These are phyloP conservation scores for Fusarium foetens DNA, from an alignment of 2,329 filamentous ascomycete species.

Conservation along the genomic window DNA sequence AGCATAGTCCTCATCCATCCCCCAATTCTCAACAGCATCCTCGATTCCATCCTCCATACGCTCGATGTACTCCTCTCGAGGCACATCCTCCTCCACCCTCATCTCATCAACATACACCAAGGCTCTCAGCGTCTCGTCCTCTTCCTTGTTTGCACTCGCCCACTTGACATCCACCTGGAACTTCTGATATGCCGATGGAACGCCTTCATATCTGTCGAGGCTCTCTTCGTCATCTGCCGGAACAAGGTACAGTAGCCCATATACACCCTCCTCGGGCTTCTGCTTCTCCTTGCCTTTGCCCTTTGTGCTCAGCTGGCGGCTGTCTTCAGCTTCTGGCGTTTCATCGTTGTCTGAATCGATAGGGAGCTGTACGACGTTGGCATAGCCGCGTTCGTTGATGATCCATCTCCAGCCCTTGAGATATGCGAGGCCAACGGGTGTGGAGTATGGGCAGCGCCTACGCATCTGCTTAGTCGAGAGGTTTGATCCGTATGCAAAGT, in stretches of 20 bases:
- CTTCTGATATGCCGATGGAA: slow-evolving; percentile 71
- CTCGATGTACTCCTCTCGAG: slow-evolving; percentile 67
- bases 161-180: slow-evolving; percentile 48
- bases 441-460: slow-evolving; percentile 67
- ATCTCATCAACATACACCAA: slow-evolving; percentile 70
- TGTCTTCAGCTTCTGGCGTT: slow-evolving; percentile 1
- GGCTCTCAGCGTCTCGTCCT: slow-evolving; percentile 49
- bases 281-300: slow-evolving; percentile 9
- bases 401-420: slow-evolving; percentile 70
- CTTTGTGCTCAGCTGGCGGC: background rate
- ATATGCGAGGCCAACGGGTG: slow-evolving; percentile 66
- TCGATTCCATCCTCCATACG: slow-evolving; percentile 72
- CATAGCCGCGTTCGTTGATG: slow-evolving; percentile 74
- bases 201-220: slow-evolving; percentile 70
- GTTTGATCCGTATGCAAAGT: slow-evolving; percentile 79
- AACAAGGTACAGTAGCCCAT: slow-evolving; percentile 67
- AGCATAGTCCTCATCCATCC: slow-evolving; percentile 66
- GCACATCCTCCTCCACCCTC: slow-evolving; percentile 51
- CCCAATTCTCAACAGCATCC: slow-evolving; percentile 65
- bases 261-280: slow-evolving; percentile 55
- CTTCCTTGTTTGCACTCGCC: slow-evolving; percentile 38
- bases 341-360: slow-evolving; percentile 20
- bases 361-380: slow-evolving; percentile 67
- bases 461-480: slow-evolving; percentile 74
- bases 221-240: slow-evolving; percentile 58